These are phyloP conservation scores for Fusarium haematococcum DNA, from an alignment of 2,329 filamentous ascomycete species.

Conservation along the genomic window DNA sequence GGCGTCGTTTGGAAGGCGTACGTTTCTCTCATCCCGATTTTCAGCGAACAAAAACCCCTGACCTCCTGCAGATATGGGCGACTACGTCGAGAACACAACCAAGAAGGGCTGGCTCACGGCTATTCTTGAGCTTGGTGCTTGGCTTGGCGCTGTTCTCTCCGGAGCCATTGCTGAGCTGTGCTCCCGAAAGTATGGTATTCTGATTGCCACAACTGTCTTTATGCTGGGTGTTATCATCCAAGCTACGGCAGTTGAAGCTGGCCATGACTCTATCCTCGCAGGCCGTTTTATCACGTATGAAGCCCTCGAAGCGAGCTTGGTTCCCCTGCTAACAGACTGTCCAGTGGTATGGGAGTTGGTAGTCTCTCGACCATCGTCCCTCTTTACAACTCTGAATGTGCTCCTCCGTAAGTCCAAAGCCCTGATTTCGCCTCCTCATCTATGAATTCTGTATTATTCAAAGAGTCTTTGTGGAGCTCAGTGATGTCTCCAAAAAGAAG, in stretches of 20 bases:
- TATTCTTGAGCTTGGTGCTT: slow-evolving; percentile 60
- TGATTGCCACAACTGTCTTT: slow-evolving; percentile 51
- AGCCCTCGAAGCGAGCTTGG: background rate
- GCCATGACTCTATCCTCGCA: slow-evolving; percentile 51
- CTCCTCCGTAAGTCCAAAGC: slow-evolving; percentile 49
- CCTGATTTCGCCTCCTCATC: too few relatives aligned
- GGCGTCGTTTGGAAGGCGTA: slow-evolving; percentile 53
- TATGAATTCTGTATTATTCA: background rate
- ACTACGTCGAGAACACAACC: slow-evolving; percentile 58
- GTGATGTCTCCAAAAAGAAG: background rate
- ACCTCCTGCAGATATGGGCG: slow-evolving; percentile 41
- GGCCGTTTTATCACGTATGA: background rate
- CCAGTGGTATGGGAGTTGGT: slow-evolving; percentile 58
- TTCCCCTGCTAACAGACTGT: background rate
- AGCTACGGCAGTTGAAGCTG: slow-evolving; percentile 53
- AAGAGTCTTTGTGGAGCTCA: background rate
- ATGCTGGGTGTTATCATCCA: slow-evolving; percentile 59
- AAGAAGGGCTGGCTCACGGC: slow-evolving; percentile 67
- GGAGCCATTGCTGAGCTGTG: slow-evolving; percentile 53
- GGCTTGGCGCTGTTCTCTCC: slow-evolving; percentile 60
- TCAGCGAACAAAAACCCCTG: background rate
- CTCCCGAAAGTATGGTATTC: slow-evolving; percentile 51
- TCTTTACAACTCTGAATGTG: slow-evolving; percentile 61
- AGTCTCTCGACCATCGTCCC: slow-evolving; percentile 55
- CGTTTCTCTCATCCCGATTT: background rate